phyloP scores from a whole-genome alignment of 2,329 filamentous ascomycete genomes.

The Fusarium staphyleae region DNA sequence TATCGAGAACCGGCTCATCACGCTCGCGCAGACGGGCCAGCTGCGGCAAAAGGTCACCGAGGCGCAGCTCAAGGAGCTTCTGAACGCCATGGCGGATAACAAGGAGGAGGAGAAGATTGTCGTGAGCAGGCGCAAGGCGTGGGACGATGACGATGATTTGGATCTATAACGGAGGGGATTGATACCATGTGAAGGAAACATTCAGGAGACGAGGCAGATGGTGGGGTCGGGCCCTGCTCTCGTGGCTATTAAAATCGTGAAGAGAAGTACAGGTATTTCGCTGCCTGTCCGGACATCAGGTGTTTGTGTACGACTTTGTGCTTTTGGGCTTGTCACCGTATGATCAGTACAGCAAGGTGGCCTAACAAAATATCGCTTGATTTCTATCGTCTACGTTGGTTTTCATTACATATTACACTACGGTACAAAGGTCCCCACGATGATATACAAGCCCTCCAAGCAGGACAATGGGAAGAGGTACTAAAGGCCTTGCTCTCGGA shows the following conservation, averaged over 20 bases:
- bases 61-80: constrained; percentile 88
- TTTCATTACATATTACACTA: constrained; percentile 12
- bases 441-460: not conserved
- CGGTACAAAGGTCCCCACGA: constrained; percentile 11
- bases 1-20: constrained; percentile 91
- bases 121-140: constrained; percentile 80
- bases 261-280: constrained; percentile 7
- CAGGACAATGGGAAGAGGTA: not conserved
- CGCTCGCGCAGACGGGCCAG: constrained; percentile 87
- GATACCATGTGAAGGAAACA: constrained; percentile 17
- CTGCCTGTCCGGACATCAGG: not conserved
- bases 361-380: constrained; percentile 6
- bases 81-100: constrained; percentile 83
- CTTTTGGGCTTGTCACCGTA: not conserved
- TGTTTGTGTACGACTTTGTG: not conserved
- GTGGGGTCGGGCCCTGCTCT: constrained; percentile 15
- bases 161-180: constrained; percentile 56
- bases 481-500: constrained; percentile 37
- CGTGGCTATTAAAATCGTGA: constrained; percentile 2
- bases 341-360: not conserved
- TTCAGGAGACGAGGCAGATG: not conserved
- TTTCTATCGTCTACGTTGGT: not conserved
- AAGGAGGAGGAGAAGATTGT: constrained; percentile 85
- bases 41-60: constrained; percentile 88
- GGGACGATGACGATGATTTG: constrained; percentile 83